These are phyloP conservation scores for Penicillium coprophilum DNA, from an alignment of 495 filamentous ascomycete genomes.

Conservation along the genomic window DNA sequence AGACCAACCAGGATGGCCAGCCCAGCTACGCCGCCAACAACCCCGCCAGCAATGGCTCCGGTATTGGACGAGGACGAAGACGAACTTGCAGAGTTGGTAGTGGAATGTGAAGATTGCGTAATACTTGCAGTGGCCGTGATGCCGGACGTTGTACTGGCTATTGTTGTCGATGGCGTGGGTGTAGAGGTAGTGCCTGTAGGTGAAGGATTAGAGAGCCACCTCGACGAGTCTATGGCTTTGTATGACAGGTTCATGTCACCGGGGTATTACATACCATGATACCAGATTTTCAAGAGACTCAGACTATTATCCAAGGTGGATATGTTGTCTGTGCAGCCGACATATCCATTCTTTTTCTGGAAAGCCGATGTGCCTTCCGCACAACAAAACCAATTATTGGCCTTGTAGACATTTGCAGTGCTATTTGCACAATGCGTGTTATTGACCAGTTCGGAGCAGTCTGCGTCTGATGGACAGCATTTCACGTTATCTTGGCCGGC, in stretches of 20 bases:
- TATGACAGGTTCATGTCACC: no score
- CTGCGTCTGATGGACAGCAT: slow-evolving; percentile 9
- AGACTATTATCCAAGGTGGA: not conserved
- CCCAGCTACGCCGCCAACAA: slow-evolving; percentile 14
- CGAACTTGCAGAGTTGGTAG: not conserved
- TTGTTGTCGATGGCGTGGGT: not conserved
- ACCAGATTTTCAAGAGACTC: slow-evolving; percentile 3
- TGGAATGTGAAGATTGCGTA: no score
- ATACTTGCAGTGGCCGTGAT: not conserved
- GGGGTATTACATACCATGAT: not conserved
- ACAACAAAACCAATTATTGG: slow-evolving; percentile 6
- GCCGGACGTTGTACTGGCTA: not conserved
- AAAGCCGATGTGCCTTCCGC: not conserved
- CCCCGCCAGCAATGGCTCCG: slow-evolving; percentile 18
- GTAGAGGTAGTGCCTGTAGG: not conserved
- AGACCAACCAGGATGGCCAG: slow-evolving; percentile 8
- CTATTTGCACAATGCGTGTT: slow-evolving; percentile 9
- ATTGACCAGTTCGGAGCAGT: slow-evolving; percentile 2
- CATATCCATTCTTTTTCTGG: not conserved
- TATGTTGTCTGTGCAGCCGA: slow-evolving; percentile 8
- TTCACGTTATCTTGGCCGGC: slow-evolving; percentile 5
- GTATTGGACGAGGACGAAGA: slow-evolving; percentile 7
- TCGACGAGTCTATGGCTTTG: not conserved
- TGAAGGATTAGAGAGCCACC: not conserved
- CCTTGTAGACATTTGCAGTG: slow-evolving; percentile 14